A percentile compares a stretch with the other conserved stretches of the same genome.
Conservation (phyloP, 108 stramenopile genomes). For the Fistulifera solaris region DNA sequence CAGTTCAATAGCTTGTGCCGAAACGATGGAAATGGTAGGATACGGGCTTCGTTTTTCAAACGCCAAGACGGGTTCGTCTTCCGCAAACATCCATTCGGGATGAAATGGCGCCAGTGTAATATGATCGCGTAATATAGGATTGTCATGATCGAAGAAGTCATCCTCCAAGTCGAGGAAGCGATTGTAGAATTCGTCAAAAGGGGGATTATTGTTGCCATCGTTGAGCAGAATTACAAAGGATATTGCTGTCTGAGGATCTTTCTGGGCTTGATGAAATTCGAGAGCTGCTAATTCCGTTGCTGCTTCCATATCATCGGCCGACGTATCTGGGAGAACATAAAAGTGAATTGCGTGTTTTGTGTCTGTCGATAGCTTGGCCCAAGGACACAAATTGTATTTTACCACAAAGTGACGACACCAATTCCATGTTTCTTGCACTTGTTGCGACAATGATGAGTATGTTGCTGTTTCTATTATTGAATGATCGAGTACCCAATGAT, state of each 20-base stretch:
- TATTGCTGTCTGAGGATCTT: constrained; percentile 48
- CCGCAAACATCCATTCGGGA: constrained; percentile 52
- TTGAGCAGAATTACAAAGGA: constrained; percentile 40
- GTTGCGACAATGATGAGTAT: too few relatives aligned
- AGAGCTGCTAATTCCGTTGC: constrained; percentile 19
- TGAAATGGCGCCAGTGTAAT: constrained; percentile 72
- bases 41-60: constrained; percentile 64
- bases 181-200: constrained; percentile 48
- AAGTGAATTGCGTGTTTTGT: constrained; percentile 40
- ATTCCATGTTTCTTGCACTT: constrained; percentile 19
- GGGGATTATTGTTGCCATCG: constrained; percentile 5
- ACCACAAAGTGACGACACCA: constrained; percentile 62
- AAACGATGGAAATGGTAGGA: constrained; percentile 58
- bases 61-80: constrained; percentile 3
- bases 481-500: too few relatives aligned
- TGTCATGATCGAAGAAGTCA: constrained; percentile 32
- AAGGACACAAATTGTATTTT: constrained; percentile 51
- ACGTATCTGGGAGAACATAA: constrained; percentile 19
- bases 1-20: constrained; percentile 47
- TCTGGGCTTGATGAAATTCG: neutral
- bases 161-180: constrained; percentile 64
- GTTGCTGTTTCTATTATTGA: too few relatives aligned
- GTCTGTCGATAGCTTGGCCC: constrained; percentile 42
- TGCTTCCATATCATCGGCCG: neutral
- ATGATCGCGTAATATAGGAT: constrained; percentile 26